phyloP scores from a whole-genome alignment of 257 asterid species.

The Striga asiatica region DNA sequence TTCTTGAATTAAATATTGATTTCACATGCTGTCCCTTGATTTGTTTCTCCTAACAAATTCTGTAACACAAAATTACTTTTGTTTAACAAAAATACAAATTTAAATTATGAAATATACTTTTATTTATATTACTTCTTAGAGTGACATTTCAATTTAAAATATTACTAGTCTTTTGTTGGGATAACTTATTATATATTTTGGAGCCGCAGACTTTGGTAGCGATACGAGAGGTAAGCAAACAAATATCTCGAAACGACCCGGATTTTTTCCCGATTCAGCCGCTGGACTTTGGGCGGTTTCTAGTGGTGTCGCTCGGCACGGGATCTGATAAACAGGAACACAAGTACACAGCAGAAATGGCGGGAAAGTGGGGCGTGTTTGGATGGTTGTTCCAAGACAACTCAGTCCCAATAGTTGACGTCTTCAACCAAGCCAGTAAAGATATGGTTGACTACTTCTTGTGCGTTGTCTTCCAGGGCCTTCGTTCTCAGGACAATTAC shows the following conservation, averaged over 20 bases:
- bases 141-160: too few species aligned
- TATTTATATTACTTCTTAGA: too few species aligned
- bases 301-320: conserved; percentile 47
- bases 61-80: too few species aligned
- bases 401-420: conserved; percentile 34
- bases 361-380: conserved; percentile 39
- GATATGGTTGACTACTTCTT: conserved; percentile 40
- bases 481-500: conserved; percentile 28
- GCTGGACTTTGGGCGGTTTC: conserved; percentile 23
- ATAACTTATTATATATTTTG: too few species aligned
- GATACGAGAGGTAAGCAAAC: conserved; percentile 33
- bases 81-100: too few species aligned
- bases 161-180: too few species aligned
- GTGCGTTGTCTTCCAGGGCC: conserved; percentile 27
- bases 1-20: too few species aligned
- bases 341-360: conserved; percentile 30
- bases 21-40: too few species aligned
- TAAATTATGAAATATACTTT: too few species aligned
- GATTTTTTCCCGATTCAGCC: conserved; percentile 28
- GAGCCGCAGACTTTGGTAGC: conserved; percentile 50
- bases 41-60: too few species aligned
- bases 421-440: conserved; percentile 26
- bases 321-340: conserved; percentile 34
- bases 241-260: conserved; percentile 17
- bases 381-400: conserved; percentile 39